Evolutionary conservation across 1,139 yeast species (phyloP).

Genomic region (Yarrowia galli): DNA sequence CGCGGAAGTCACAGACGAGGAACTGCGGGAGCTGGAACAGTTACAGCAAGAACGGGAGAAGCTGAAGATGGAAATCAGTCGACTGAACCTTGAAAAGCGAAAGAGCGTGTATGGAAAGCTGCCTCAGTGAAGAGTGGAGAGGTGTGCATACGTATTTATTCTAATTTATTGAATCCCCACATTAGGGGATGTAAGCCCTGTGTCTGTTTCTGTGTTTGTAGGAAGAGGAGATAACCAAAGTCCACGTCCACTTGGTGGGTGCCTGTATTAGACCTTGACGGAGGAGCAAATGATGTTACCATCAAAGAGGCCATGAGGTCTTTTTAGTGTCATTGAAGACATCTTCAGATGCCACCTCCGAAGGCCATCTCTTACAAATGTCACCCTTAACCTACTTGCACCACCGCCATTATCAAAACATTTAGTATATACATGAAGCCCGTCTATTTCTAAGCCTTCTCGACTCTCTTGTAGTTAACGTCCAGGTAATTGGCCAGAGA

Average conservation of each 20-base stretch:
- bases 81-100: slow-evolving; percentile 48
- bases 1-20: slow-evolving; percentile 5
- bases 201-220: no score
- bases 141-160: not conserved
- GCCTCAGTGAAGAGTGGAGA: slow-evolving; percentile 1
- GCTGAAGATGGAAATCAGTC: slow-evolving; percentile 50
- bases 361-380: no score
- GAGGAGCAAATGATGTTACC: no score
- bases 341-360: no score
- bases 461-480: slow-evolving; percentile 29
- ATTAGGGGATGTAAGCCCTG: no score
- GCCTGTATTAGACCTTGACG: no score
- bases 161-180: not conserved
- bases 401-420: not conserved
- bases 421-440: slow-evolving; percentile 9
- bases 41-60: slow-evolving; percentile 52
- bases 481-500: slow-evolving; percentile 22
- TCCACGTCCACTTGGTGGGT: no score
- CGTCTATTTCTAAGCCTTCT: not conserved
- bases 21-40: slow-evolving; percentile 43
- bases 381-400: no score
- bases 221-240: no score
- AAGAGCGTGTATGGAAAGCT: slow-evolving; percentile 39
- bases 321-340: no score
- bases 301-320: no score